Conservation (phyloP, 495 filamentous ascomycete species). For the Penicillium desertorum region DNA sequence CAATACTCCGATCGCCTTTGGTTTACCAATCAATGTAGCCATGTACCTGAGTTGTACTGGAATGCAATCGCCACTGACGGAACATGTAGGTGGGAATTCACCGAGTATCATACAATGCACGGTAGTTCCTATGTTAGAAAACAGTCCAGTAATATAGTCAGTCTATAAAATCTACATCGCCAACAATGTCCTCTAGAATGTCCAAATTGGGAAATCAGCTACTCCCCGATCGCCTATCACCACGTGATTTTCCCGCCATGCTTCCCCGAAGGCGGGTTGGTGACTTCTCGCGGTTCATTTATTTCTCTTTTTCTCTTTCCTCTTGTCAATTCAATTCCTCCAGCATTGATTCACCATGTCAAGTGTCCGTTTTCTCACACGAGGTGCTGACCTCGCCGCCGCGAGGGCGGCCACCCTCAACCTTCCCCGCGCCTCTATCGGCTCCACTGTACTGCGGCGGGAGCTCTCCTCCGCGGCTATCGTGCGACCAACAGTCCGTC, state of each 20-base stretch:
- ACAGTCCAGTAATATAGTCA: not conserved
- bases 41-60: not conserved
- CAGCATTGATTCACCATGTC: conserved; percentile 35
- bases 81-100: not conserved
- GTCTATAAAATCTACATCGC: not conserved
- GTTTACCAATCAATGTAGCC: not conserved
- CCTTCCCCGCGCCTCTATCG: conserved; percentile 39
- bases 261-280: conserved; percentile 32
- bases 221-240: conserved; percentile 34
- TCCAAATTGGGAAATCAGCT: conserved; percentile 23
- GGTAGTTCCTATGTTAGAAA: not conserved
- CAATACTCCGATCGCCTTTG: not conserved
- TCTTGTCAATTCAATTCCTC: conserved; percentile 24
- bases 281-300: conserved; percentile 17
- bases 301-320: conserved; percentile 19
- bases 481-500: conserved; percentile 27
- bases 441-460: conserved; percentile 36
- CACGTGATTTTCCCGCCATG: conserved; percentile 46
- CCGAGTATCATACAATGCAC: not conserved
- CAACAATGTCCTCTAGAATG: not conserved
- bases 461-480: conserved; percentile 37
- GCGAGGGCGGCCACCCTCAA: conserved; percentile 30
- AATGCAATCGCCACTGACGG: not conserved
- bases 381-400: conserved; percentile 37
- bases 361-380: conserved; percentile 35